Evolutionary conservation across 192 early-diverging fungal species (phyloP).

Genomic region (Entomortierella beljakovae): DNA sequence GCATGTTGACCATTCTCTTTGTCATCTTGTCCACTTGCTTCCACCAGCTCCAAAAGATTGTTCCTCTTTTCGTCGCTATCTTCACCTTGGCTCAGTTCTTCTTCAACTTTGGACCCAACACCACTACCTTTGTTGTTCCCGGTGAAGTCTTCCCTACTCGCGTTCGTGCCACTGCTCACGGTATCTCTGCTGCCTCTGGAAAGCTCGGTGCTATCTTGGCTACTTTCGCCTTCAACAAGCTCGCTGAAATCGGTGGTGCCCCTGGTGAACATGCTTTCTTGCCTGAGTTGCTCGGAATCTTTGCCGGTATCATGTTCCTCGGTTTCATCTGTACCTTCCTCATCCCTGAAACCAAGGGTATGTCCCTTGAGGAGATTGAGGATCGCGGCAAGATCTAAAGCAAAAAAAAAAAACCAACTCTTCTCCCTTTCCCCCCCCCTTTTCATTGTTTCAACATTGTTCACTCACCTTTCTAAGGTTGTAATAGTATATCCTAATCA

Average conservation of each 20-base stretch:
- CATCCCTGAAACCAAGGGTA: conserved; percentile 81
- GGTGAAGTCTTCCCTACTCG: conserved; percentile 81
- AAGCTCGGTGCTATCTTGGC: conserved; percentile 82
- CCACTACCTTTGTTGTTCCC: conserved; percentile 84
- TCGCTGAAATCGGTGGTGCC: conserved; percentile 59
- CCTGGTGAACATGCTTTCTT: conserved; percentile 62
- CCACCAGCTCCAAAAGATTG: conserved; percentile 66
- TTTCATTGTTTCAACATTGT: too few relatives aligned
- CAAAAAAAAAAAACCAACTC: too few relatives aligned
- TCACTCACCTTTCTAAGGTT: too few relatives aligned
- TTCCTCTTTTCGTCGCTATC: conserved; percentile 65
- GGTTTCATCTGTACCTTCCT: conserved; percentile 72
- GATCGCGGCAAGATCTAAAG: conserved; percentile 27
- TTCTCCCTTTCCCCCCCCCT: too few relatives aligned
- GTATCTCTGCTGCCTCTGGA: conserved; percentile 82
- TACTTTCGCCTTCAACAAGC: conserved; percentile 67
- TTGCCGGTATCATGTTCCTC: conserved; percentile 64
- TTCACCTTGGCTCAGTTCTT: conserved; percentile 70
- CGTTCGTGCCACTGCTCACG: conserved; percentile 81
- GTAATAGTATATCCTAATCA: too few relatives aligned
- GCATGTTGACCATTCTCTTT: conserved; percentile 77
- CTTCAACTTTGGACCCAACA: conserved; percentile 88
- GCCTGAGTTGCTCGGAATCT: conserved; percentile 65
- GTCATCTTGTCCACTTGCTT: conserved; percentile 78
- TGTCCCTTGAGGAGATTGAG: conserved; percentile 78